phyloP scores from a whole-genome alignment of 1,284 basidiomycete species.

The Ceratobasidium sp. region DNA sequence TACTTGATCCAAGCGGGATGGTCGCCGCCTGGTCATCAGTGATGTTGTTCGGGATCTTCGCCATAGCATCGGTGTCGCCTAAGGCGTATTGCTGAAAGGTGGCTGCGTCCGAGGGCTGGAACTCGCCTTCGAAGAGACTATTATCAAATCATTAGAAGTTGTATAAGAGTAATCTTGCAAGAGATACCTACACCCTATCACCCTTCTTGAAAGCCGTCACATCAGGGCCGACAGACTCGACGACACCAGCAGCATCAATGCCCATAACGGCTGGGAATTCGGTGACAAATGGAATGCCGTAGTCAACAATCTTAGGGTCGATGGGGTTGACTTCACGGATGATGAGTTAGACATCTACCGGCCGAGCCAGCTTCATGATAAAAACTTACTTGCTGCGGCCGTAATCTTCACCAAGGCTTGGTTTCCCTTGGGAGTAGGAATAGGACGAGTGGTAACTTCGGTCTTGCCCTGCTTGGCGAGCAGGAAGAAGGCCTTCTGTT shows the following conservation, averaged over 20 bases:
- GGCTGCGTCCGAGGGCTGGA: constrained; percentile 12
- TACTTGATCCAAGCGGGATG: constrained; percentile 19
- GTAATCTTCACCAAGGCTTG: neutral
- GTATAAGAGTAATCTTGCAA: neutral
- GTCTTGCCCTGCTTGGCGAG: neutral
- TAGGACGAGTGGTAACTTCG: neutral
- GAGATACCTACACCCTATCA: constrained; percentile 45
- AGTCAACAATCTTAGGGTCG: constrained; percentile 38
- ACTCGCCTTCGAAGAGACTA: constrained; percentile 35
- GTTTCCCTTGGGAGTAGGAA: neutral
- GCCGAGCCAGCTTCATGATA: too few relatives aligned
- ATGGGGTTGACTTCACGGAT: constrained; percentile 35
- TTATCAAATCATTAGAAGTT: neutral
- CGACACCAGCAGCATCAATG: constrained; percentile 34
- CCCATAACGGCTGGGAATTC: constrained; percentile 39
- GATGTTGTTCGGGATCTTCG: constrained; percentile 25
- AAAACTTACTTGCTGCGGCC: neutral
- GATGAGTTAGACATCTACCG: neutral
- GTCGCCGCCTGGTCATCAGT: constrained; percentile 37
- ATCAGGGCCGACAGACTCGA: constrained; percentile 27
- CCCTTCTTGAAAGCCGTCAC: constrained; percentile 33
- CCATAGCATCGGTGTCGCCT: constrained; percentile 6
- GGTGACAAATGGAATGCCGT: constrained; percentile 24
- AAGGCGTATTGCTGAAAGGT: constrained; percentile 38
- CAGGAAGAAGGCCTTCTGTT: constrained; percentile 35